Conservation (phyloP, 2,329 filamentous ascomycete species). For the Pseudogymnoascus pannorum region DNA sequence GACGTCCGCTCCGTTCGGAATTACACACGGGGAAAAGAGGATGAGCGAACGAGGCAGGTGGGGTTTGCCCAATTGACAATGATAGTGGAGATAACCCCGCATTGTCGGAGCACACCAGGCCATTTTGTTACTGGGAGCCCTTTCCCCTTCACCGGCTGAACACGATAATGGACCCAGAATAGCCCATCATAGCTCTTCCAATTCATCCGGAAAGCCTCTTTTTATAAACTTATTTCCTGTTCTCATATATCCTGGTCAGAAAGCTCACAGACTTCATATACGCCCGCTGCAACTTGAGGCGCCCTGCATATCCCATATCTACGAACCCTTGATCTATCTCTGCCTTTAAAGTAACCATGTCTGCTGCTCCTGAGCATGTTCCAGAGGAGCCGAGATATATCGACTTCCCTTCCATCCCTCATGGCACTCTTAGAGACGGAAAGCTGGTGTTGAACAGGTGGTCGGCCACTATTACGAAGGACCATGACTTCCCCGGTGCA, state of each 20-base stretch:
- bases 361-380: slow-evolving; percentile 12
- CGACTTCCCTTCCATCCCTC: slow-evolving; percentile 25
- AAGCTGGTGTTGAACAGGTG: slow-evolving; percentile 72
- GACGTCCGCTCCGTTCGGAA: background rate
- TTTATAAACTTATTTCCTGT: background rate
- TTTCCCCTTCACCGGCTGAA: background rate
- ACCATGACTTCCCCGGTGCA: slow-evolving; percentile 85
- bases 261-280: background rate
- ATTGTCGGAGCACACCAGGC: background rate
- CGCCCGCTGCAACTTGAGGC: background rate
- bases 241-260: background rate
- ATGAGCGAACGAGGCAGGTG: background rate
- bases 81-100: background rate
- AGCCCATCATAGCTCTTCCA: background rate
- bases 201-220: background rate
- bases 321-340: background rate
- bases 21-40: background rate
- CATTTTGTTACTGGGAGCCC: background rate
- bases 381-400: slow-evolving; percentile 26
- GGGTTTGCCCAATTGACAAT: background rate
- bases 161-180: background rate
- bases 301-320: background rate
- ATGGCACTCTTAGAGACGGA: slow-evolving; percentile 39
- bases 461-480: slow-evolving; percentile 73
- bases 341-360: background rate